Evolutionary conservation across 2,329 filamentous ascomycete species (phyloP).

Genomic region (Ophiostoma tasmaniense): DNA sequence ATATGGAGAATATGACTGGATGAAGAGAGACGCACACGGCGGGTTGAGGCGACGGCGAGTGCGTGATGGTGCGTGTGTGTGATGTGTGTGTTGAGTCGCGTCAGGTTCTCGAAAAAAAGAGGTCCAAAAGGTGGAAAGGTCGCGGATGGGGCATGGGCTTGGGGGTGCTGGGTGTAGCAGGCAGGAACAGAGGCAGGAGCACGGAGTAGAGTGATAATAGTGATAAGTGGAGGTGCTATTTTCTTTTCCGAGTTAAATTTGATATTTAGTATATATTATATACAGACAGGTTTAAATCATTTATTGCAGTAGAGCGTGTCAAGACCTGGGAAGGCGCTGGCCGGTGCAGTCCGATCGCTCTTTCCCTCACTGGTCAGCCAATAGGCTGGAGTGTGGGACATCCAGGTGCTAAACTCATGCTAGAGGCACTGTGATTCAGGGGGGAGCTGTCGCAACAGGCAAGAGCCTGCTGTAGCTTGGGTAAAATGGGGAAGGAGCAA

Average conservation of each 20-base stretch:
- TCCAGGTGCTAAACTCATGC: background rate
- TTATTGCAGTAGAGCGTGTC: background rate
- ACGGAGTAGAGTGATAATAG: background rate
- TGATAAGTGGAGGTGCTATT: constrained; percentile 5
- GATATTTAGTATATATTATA: background rate
- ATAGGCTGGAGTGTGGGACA: background rate
- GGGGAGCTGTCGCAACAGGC: background rate
- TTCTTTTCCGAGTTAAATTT: background rate
- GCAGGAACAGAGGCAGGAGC: background rate
- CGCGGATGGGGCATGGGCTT: constrained; percentile 6
- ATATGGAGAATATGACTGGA: background rate
- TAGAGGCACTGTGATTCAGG: background rate
- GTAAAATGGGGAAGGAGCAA: background rate
- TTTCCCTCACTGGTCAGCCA: background rate
- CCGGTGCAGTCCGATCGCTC: background rate
- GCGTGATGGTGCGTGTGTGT: constrained; percentile 6
- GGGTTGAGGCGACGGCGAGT: background rate
- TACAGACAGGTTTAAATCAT: background rate
- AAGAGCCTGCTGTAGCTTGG: background rate
- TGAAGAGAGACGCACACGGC: background rate
- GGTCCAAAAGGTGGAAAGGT: constrained; percentile 10
- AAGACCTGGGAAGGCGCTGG: background rate
- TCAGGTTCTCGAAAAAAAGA: constrained; percentile 9
- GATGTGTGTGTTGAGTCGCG: constrained; percentile 8
- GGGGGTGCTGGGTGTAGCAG: background rate